These are phyloP conservation scores for Chlamydomonas sp. DNA, from an alignment of 139 green algal genomes.

Conservation along the genomic window DNA sequence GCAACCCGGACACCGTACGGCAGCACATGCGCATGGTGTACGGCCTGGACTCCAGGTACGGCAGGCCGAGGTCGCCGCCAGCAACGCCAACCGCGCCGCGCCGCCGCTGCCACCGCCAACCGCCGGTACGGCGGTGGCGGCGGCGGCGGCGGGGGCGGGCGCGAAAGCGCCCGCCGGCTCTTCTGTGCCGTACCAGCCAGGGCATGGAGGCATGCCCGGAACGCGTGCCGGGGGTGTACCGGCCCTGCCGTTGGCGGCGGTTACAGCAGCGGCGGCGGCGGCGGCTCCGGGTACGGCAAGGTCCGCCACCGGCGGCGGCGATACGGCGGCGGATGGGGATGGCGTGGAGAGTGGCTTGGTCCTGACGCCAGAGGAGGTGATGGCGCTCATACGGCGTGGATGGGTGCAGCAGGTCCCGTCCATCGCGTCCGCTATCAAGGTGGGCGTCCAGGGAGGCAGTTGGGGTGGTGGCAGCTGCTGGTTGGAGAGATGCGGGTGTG, in stretches of 20 bases:
- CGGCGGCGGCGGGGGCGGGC: too few relatives aligned
- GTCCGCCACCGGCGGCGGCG: too few relatives aligned
- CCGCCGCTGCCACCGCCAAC: not conserved
- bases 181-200: not conserved
- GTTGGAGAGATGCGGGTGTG: not conserved
- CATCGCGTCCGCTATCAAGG: not conserved
- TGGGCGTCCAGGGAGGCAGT: not conserved
- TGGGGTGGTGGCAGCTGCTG: too few relatives aligned
- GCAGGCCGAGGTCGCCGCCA: constrained; percentile 8
- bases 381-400: constrained; percentile 14
- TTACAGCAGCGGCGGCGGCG: not conserved
- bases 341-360: not conserved
- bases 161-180: too few relatives aligned
- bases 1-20: constrained; percentile 10
- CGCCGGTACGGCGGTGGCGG: too few relatives aligned
- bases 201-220: not conserved
- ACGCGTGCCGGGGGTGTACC: not conserved
- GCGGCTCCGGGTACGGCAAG: too few relatives aligned
- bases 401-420: not conserved
- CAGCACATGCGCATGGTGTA: constrained; percentile 29
- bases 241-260: not conserved
- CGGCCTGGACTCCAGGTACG: not conserved
- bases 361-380: not conserved
- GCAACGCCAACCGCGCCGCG: not conserved
- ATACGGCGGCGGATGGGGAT: too few relatives aligned